Evolutionary conservation across 306 rosid species (phyloP).

Genomic region (Spatholobus suberectus): DNA sequence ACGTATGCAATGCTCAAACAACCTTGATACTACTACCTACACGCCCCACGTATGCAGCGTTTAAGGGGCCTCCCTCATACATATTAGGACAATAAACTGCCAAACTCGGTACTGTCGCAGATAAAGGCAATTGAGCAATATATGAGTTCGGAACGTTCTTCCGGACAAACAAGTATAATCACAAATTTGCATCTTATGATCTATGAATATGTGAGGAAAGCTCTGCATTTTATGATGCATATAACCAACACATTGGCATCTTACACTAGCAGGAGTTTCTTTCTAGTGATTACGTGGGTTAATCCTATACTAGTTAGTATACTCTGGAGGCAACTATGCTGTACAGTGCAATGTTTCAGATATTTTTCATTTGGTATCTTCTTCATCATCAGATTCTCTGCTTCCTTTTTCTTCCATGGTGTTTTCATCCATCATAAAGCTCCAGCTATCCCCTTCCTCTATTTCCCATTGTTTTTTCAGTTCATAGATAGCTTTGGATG

Average conservation of each 20-base stretch:
- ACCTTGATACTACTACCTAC: too few species aligned
- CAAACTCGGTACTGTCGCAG: neutral
- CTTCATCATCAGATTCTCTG: slow-evolving; percentile 50
- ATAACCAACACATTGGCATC: slow-evolving; percentile 37
- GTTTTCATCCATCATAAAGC: slow-evolving; percentile 72
- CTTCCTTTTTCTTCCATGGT: slow-evolving; percentile 48
- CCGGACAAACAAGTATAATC: neutral
- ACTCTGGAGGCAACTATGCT: slow-evolving; percentile 47
- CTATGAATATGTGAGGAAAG: slow-evolving; percentile 9
- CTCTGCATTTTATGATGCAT: slow-evolving; percentile 31
- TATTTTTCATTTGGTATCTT: slow-evolving; percentile 45
- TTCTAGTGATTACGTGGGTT: slow-evolving; percentile 49
- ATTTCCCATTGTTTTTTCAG: slow-evolving; percentile 98
- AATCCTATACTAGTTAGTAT: slow-evolving; percentile 56
- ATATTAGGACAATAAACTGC: neutral
- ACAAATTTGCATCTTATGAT: slow-evolving; percentile 27
- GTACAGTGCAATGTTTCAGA: slow-evolving; percentile 26
- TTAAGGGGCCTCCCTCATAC: slow-evolving; percentile 19
- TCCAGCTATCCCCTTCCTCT: slow-evolving; percentile 93
- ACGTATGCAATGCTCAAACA: slow-evolving; percentile 1
- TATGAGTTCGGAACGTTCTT: neutral
- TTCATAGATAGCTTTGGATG: slow-evolving; percentile 82
- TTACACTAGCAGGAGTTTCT: slow-evolving; percentile 35
- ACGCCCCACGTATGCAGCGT: slow-evolving; percentile 1
- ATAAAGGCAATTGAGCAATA: slow-evolving; percentile 16